Conservation (phyloP, 2,329 filamentous ascomycete genomes). For the Talaromyces funiculosus region DNA sequence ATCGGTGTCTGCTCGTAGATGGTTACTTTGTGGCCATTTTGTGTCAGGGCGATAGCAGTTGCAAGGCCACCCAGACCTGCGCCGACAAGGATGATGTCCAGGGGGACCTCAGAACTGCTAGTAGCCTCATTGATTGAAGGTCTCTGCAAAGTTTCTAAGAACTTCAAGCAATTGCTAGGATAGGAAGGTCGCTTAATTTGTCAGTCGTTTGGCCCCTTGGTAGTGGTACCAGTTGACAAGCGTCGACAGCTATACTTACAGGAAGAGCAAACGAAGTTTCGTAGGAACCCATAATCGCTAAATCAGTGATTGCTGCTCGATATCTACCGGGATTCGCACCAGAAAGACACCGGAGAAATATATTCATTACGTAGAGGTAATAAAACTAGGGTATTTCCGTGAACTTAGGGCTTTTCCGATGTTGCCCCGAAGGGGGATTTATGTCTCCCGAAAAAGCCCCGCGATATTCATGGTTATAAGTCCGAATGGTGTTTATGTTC, state of each 20-base stretch:
- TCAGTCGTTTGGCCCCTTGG: background rate
- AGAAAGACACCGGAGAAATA: background rate
- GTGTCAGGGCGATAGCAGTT: background rate
- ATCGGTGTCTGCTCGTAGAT: background rate
- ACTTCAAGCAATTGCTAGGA: background rate
- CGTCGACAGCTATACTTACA: background rate
- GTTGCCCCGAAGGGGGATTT: background rate
- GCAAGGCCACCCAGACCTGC: background rate
- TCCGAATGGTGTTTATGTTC: too few relatives aligned
- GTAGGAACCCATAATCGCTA: background rate
- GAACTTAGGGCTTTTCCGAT: background rate
- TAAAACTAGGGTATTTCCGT: background rate
- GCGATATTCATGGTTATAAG: background rate
- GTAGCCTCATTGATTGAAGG: background rate
- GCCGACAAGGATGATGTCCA: background rate
- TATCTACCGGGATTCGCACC: too few relatives aligned
- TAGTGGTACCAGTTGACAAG: background rate
- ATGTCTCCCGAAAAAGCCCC: background rate
- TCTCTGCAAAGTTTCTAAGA: background rate
- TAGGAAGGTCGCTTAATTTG: background rate
- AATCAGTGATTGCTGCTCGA: too few relatives aligned
- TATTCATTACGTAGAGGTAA: background rate
- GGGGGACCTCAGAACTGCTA: background rate
- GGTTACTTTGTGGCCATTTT: background rate
- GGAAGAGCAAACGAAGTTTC: background rate